phyloP scores from a whole-genome alignment of 257 asterid genomes.

The Thymus quinquecostatus region DNA sequence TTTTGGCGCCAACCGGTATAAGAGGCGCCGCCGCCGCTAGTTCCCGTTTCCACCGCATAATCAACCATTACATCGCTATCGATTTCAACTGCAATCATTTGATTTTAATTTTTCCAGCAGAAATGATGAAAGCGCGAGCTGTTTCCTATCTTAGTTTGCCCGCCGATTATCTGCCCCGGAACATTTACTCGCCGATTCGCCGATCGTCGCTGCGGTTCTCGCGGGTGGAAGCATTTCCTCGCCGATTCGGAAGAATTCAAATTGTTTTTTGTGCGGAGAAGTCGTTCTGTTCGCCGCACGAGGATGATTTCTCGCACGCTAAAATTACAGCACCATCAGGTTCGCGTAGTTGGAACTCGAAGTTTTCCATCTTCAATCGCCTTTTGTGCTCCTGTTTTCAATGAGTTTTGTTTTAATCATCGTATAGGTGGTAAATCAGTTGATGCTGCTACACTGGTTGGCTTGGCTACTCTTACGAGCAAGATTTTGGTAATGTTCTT shows the following conservation, averaged over 20 bases:
- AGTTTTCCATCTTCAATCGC: neutral
- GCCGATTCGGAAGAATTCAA: conserved; percentile 27
- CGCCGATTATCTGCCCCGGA: conserved; percentile 8
- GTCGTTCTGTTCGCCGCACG: conserved; percentile 16
- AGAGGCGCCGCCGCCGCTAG: conserved; percentile 10
- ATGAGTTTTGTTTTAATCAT: neutral
- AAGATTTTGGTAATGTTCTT: conserved; percentile 45
- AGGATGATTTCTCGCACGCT: conserved; percentile 17
- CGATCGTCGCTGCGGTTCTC: conserved; percentile 22
- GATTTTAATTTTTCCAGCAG: neutral
- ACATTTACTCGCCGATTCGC: conserved; percentile 20
- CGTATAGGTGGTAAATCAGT: conserved; percentile 31
- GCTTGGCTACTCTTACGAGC: conserved; percentile 49
- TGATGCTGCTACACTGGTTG: conserved; percentile 39
- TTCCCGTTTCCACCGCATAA: neutral
- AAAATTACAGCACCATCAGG: conserved; percentile 24
- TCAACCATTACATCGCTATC: neutral
- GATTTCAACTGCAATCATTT: neutral
- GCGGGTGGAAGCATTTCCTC: conserved; percentile 22
- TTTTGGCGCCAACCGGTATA: conserved; percentile 34
- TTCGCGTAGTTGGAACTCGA: conserved; percentile 14
- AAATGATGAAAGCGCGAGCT: conserved; percentile 35
- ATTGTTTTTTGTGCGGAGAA: conserved; percentile 23
- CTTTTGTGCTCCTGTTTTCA: neutral
- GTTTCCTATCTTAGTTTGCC: conserved; percentile 23